A percentile compares a stretch with the other conserved stretches of the same genome.
phyloP scores from a whole-genome alignment of 306 rosid species.

The Glycine soja region DNA sequence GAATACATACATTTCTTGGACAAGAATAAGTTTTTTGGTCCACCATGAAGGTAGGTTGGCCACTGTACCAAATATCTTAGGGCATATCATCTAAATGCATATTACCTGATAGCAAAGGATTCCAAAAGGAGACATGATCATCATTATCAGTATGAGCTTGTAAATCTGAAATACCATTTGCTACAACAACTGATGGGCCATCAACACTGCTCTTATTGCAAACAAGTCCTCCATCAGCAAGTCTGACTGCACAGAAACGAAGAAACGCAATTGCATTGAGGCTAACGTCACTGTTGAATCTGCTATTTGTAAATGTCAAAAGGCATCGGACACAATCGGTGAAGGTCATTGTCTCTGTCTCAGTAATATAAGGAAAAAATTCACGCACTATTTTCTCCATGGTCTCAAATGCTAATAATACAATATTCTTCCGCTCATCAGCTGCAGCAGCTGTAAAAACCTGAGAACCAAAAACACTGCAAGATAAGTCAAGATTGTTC shows the following conservation, averaged over 20 bases:
- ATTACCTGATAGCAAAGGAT: conserved; percentile 91
- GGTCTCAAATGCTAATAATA: conserved; percentile 94
- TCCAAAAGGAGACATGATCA: conserved; percentile 87
- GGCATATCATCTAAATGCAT: conserved; percentile 36
- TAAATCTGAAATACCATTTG: conserved; percentile 55
- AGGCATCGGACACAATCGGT: conserved; percentile 98
- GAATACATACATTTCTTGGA: neutral
- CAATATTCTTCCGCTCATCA: conserved; percentile 93
- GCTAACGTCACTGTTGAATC: conserved; percentile 98
- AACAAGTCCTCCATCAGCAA: conserved; percentile 97
- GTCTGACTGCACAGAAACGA: conserved; percentile 99
- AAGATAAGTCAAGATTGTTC: conserved; percentile 45
- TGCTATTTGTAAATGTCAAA: conserved; percentile 92
- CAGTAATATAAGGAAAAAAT: conserved; percentile 95
- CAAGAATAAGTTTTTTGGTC: conserved; percentile 28
- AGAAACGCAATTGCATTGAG: conserved; percentile 99
- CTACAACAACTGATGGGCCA: conserved; percentile 49
- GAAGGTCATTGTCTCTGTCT: conserved; percentile 94
- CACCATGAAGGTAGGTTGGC: conserved; percentile 35
- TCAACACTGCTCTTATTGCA: conserved; percentile 65
- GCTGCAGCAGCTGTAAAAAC: conserved; percentile 97
- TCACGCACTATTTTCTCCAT: conserved; percentile 99
- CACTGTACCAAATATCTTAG: conserved; percentile 18
- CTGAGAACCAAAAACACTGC: conserved; percentile 61
- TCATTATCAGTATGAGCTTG: conserved; percentile 69